A percentile compares a stretch with the other conserved stretches of the same genome.
phyloP scores from a whole-genome alignment of 1,284 basidiomycete species.

The Leccinum huronense region DNA sequence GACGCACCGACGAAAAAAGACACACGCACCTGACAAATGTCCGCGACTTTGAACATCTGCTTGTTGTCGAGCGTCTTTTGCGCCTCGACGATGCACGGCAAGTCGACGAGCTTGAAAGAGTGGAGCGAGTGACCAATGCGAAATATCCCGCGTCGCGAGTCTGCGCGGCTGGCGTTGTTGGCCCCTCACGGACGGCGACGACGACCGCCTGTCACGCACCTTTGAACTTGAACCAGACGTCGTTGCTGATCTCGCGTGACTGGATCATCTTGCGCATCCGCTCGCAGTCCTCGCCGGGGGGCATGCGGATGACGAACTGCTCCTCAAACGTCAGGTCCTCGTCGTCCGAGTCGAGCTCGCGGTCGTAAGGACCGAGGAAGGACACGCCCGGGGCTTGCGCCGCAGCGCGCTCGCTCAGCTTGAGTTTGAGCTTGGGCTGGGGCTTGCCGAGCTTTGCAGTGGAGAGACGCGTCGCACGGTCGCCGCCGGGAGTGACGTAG shows the following conservation, averaged over 20 bases:
- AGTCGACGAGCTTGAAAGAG: constrained; percentile 92
- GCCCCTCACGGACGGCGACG: not conserved
- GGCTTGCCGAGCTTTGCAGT: constrained; percentile 44
- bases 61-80: constrained; percentile 97
- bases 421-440: constrained; percentile 79
- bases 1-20: constrained; percentile 4
- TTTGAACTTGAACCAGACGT: constrained; percentile 99
- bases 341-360: constrained; percentile 93
- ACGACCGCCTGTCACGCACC: constrained; percentile 46
- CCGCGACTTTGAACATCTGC: constrained; percentile 97
- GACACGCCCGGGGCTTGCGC: constrained; percentile 75
- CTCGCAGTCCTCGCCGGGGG: constrained; percentile 78
- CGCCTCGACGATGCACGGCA: constrained; percentile 92
- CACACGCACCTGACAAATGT: constrained; percentile 86
- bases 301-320: constrained; percentile 93
- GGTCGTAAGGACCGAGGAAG: constrained; percentile 85
- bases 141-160: constrained; percentile 90
- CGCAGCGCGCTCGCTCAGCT: constrained; percentile 76
- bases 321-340: constrained; percentile 97
- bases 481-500: constrained; percentile 43
- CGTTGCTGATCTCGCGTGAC: constrained; percentile 74
- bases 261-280: constrained; percentile 79
- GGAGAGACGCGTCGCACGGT: constrained; percentile 50
- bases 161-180: constrained; percentile 41
- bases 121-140: constrained; percentile 83